Evolutionary conservation across 73 alveolate species (phyloP).

Genomic region (Paraurostyla sp.): DNA sequence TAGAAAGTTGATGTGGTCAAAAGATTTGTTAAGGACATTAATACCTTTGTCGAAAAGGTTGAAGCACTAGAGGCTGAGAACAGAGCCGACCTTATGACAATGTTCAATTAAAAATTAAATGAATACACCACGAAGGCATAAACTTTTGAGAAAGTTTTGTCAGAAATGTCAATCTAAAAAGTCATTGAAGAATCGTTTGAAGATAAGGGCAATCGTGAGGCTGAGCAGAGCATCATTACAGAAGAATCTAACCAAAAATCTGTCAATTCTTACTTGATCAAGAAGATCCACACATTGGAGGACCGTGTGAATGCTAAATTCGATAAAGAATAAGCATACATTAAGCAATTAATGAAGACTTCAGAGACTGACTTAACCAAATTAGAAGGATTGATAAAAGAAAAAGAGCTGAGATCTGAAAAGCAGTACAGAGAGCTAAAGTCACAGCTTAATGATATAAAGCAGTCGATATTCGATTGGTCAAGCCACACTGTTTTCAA

Average conservation of each 20-base stretch:
- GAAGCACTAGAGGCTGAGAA: conserved; percentile 51
- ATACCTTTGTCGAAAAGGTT: conserved; percentile 45
- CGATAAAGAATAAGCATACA: conserved; percentile 11
- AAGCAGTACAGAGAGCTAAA: conserved; percentile 46
- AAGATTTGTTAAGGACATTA: conserved; percentile 52
- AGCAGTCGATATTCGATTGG: not conserved
- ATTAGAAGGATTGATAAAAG: conserved; percentile 17
- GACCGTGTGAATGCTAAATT: conserved; percentile 54
- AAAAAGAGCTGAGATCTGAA: conserved; percentile 31
- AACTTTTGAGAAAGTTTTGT: conserved; percentile 48
- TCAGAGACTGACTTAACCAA: not conserved
- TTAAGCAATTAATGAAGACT: not conserved
- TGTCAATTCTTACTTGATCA: conserved; percentile 40
- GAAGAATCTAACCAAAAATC: conserved; percentile 45
- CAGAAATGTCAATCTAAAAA: conserved; percentile 59
- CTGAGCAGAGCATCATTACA: conserved; percentile 21
- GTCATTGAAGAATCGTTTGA: conserved; percentile 49
- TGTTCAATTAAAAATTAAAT: conserved; percentile 24
- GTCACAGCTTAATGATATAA: conserved; percentile 4
- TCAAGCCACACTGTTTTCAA: conserved; percentile 10
- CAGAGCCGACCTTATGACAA: conserved; percentile 58
- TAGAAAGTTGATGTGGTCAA: conserved; percentile 43
- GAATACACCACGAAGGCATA: not conserved
- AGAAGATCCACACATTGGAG: conserved; percentile 55
- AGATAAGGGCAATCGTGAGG: conserved; percentile 13